Evolutionary conservation across 495 filamentous ascomycete species (phyloP).

Genomic region (Cladorrhinum samala): DNA sequence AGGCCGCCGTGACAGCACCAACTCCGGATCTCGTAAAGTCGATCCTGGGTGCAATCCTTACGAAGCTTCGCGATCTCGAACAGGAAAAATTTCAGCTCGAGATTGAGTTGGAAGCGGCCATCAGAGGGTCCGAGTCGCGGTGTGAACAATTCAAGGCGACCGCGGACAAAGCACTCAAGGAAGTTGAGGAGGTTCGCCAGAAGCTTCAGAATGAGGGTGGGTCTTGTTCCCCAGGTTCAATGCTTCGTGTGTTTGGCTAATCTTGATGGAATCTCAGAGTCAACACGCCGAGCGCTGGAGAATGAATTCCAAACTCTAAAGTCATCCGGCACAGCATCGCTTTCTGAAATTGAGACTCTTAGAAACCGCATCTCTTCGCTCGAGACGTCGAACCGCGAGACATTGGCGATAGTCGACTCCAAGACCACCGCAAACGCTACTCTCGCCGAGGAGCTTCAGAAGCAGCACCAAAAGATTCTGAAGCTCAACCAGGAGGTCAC

Average conservation of each 20-base stretch:
- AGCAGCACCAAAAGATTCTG: conserved; percentile 80
- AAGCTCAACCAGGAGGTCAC: conserved; percentile 76
- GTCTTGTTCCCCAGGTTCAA: neutral
- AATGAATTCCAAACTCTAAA: conserved; percentile 75
- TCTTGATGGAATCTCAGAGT: conserved; percentile 23
- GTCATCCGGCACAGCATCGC: conserved; percentile 65
- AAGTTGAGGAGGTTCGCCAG: conserved; percentile 68
- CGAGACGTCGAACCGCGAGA: conserved; percentile 87
- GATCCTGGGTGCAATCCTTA: conserved; percentile 60
- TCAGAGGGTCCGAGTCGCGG: conserved; percentile 73
- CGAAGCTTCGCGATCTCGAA: conserved; percentile 75
- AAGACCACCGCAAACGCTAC: conserved; percentile 82
- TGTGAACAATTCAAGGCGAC: conserved; percentile 71
- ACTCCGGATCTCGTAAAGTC: conserved; percentile 69
- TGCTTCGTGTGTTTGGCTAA: neutral
- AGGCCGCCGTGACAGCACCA: conserved; percentile 60
- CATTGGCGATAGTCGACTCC: conserved; percentile 76
- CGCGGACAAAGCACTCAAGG: conserved; percentile 73
- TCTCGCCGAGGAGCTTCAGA: conserved; percentile 76
- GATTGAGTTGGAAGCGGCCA: conserved; percentile 87
- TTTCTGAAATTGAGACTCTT: conserved; percentile 68
- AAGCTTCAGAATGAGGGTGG: conserved; percentile 81
- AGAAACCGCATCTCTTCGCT: conserved; percentile 75
- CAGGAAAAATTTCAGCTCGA: conserved; percentile 79
- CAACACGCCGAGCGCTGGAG: conserved; percentile 50